Conservation (phyloP, 768 basidiomycete species). For the Leccinellum albellum region DNA sequence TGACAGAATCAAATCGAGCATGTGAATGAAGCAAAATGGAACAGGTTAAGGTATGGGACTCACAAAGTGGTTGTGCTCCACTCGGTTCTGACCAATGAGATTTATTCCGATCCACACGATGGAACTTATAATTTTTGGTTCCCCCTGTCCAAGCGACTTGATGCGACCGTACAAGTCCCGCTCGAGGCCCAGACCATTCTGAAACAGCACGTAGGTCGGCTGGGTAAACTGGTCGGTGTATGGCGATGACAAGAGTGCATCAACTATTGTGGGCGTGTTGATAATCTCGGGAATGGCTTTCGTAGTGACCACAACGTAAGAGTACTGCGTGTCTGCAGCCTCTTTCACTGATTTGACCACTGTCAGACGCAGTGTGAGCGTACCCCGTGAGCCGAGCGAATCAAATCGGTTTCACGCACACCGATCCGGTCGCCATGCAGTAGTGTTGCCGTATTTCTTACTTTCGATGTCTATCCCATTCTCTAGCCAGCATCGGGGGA, state of each 20-base stretch:
- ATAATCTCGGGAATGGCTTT: conserved; percentile 68
- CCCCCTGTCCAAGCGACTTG: conserved; percentile 36
- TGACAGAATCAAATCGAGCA: neutral
- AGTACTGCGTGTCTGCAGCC: conserved; percentile 58
- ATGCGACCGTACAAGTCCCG: conserved; percentile 56
- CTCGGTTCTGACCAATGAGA: conserved; percentile 41
- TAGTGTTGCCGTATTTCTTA: conserved; percentile 53
- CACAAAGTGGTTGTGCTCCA: conserved; percentile 53
- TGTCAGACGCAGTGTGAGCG: conserved; percentile 19
- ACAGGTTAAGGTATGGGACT: conserved; percentile 16
- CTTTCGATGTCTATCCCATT: conserved; percentile 57
- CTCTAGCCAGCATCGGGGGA: conserved; percentile 28
- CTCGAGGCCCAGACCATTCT: conserved; percentile 69
- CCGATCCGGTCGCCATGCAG: conserved; percentile 61
- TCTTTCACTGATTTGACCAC: conserved; percentile 57
- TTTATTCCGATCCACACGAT: conserved; percentile 56
- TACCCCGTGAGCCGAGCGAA: neutral
- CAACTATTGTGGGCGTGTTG: conserved; percentile 53
- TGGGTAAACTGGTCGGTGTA: conserved; percentile 46
- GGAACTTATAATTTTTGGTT: conserved; percentile 51
- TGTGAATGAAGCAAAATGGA: neutral
- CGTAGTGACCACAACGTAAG: conserved; percentile 63
- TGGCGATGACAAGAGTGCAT: conserved; percentile 47
- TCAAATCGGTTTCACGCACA: conserved; percentile 32
- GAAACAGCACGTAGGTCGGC: conserved; percentile 58